Base-by-base conservation (phyloP, 805 yeast genomes). In the Wickerhamiella domercqiae region DNA sequence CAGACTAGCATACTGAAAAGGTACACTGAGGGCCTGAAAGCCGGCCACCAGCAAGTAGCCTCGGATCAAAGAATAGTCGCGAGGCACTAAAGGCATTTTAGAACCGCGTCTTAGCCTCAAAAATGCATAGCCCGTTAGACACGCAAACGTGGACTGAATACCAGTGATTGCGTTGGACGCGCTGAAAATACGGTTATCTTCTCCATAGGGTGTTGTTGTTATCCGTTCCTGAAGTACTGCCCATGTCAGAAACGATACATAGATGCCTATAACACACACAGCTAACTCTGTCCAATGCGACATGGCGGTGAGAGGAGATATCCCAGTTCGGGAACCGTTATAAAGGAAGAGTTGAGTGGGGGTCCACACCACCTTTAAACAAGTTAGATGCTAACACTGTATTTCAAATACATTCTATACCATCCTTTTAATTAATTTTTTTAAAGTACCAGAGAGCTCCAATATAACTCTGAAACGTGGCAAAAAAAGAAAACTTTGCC, bases 161-260 rank as follows among this genome's bases (percentile, higher is more conserved):
- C 73, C 57, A 46, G 81, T 82, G 42, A 86, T 71, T n/a, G 83
- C 66, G 40, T 82, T 67, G 1, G 97, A 84, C 1, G 83, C 76
- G 41, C 74, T 69, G 61, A 83, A 86, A 37, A 62, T 64, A 21
- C 63, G 66, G 13, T 56, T 51, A 21, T 69, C 68, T 6, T 60
- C 48, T 1, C 80, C 82, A 57, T 84, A 83, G 9, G 79, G 70
- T 33, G 75, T 75, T 1, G 84, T 73, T 11, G 84, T 69, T 45
- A 90, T 72, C 34, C 87, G 74, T 56, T 90, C 98, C 53, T 90
- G 97, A 9, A 90, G 69, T 26, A 82, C 68, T 0, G 94, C 84
- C 98, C 98, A 90, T 1, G 87, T 68, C 20, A 90, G 60, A 50
- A 90, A 90, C 35, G 94, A 78, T 2, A 71, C 73, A 52, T 90